These are phyloP conservation scores for Pseudogymnoascus sp. DNA, from an alignment of 2,329 filamentous ascomycete species.

Conservation along the genomic window DNA sequence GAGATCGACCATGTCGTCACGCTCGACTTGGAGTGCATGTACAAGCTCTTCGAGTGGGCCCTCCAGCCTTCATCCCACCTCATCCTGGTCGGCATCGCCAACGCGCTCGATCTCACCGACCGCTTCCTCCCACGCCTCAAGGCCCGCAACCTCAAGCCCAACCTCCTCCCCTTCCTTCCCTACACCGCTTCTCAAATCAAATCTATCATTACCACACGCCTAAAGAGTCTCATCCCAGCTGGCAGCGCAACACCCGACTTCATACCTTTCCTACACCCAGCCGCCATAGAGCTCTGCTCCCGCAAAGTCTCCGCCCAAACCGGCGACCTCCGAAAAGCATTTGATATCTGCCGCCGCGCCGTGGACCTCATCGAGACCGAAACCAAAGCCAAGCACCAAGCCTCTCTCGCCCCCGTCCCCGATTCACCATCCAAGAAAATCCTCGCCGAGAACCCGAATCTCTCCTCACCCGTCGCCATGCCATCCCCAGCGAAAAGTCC, in stretches of 20 bases:
- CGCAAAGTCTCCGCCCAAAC: slow-evolving; percentile 93
- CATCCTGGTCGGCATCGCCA: slow-evolving; percentile 85
- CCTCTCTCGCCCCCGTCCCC: slow-evolving; percentile 45
- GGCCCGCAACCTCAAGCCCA: slow-evolving; percentile 82
- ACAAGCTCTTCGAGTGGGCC: slow-evolving; percentile 95
- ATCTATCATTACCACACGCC: slow-evolving; percentile 73
- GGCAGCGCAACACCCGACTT: slow-evolving; percentile 47
- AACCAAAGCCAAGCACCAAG: slow-evolving; percentile 64
- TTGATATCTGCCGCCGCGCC: slow-evolving; percentile 84
- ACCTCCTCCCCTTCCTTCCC: slow-evolving; percentile 82
- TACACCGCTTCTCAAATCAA: slow-evolving; percentile 86
- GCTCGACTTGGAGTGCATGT: slow-evolving; percentile 79
- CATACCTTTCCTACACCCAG: slow-evolving; percentile 85
- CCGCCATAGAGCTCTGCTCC: slow-evolving; percentile 86
- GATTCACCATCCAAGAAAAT: slow-evolving; percentile 67
- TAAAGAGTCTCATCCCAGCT: slow-evolving; percentile 62
- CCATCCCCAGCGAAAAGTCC: slow-evolving; percentile 29
- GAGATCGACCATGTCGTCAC: slow-evolving; percentile 93
- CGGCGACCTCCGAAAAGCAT: slow-evolving; percentile 88
- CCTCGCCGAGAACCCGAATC: slow-evolving; percentile 73
- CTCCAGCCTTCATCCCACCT: slow-evolving; percentile 72
- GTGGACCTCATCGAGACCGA: slow-evolving; percentile 85
- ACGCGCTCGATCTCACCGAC: slow-evolving; percentile 90
- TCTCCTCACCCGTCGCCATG: slow-evolving; percentile 44
- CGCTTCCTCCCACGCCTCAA: slow-evolving; percentile 91